Evolutionary conservation across 2,329 filamentous ascomycete genomes (phyloP).

Genomic region (Cladorrhinum sp.): DNA sequence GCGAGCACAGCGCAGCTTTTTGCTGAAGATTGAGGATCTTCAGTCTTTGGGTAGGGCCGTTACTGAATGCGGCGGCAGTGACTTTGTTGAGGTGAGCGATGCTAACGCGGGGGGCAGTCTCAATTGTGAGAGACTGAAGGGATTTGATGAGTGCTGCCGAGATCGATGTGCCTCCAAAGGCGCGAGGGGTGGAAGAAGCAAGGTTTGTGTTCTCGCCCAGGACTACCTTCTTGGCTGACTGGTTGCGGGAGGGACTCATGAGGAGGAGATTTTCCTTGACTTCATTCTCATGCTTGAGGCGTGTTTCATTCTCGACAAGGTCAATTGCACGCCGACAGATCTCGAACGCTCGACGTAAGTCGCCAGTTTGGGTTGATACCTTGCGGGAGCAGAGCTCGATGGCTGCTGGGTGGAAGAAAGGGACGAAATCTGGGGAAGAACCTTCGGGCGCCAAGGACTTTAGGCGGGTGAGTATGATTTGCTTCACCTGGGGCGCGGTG

Average conservation of each 20-base stretch:
- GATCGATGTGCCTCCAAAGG: slow-evolving; percentile 39
- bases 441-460: slow-evolving; percentile 65
- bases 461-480: slow-evolving; percentile 80
- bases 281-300: slow-evolving; percentile 66
- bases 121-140: slow-evolving; percentile 61
- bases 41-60: slow-evolving; percentile 80
- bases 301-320: slow-evolving; percentile 80
- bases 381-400: slow-evolving; percentile 94
- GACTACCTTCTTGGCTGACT: slow-evolving; percentile 38
- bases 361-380: slow-evolving; percentile 88
- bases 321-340: slow-evolving; percentile 88
- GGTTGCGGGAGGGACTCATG: slow-evolving; percentile 66
- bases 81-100: slow-evolving; percentile 91
- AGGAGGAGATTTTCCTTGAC: slow-evolving; percentile 55
- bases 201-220: slow-evolving; percentile 80
- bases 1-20: slow-evolving; percentile 86
- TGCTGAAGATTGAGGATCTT: slow-evolving; percentile 91
- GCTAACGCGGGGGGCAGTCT: slow-evolving; percentile 81
- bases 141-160: slow-evolving; percentile 51
- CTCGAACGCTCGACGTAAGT: slow-evolving; percentile 92
- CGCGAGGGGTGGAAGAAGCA: slow-evolving; percentile 41
- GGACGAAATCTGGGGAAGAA: slow-evolving; percentile 59
- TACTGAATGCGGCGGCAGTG: slow-evolving; percentile 84
- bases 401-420: slow-evolving; percentile 89
- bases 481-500: slow-evolving; percentile 79